A percentile compares a stretch with the other conserved stretches of the same genome.
These are phyloP conservation scores for Neurospora sp. DNA, from an alignment of 495 filamentous ascomycete species.

Conservation along the genomic window DNA sequence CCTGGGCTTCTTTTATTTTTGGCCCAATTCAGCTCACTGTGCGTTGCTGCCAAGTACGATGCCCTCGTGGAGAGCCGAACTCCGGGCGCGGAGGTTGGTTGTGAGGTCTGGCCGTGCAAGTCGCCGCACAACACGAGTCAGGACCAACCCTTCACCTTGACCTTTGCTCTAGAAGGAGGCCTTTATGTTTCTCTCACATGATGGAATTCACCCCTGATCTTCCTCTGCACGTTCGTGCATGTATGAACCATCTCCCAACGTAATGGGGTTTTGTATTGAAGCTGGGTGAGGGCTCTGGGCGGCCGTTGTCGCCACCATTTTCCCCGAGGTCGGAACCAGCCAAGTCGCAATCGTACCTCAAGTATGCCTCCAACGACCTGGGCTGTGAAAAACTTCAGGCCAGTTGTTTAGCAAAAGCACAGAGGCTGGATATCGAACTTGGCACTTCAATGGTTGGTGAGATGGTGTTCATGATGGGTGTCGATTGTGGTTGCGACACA, in stretches of 20 bases:
- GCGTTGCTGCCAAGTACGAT: background rate
- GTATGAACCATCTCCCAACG: background rate
- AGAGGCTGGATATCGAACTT: background rate
- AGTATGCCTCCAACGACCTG: background rate
- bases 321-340: background rate
- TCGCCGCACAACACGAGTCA: background rate
- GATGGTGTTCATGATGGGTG: background rate
- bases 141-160: background rate
- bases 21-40: background rate
- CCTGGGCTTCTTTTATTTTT: background rate
- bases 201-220: background rate
- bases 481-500: background rate
- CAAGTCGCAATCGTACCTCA: background rate
- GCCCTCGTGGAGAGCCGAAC: background rate
- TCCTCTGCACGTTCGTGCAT: background rate
- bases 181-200: background rate
- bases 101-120: background rate
- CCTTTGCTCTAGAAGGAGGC: background rate
- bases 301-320: background rate
- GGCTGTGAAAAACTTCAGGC: background rate
- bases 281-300: background rate
- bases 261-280: background rate
- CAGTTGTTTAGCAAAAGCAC: background rate
- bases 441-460: background rate
- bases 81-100: background rate